Evolutionary conservation across 2,329 filamentous ascomycete genomes (phyloP), one percentile per base, ranked within the genome.

Genomic region (Dactylonectria macrodidyma): DNA sequence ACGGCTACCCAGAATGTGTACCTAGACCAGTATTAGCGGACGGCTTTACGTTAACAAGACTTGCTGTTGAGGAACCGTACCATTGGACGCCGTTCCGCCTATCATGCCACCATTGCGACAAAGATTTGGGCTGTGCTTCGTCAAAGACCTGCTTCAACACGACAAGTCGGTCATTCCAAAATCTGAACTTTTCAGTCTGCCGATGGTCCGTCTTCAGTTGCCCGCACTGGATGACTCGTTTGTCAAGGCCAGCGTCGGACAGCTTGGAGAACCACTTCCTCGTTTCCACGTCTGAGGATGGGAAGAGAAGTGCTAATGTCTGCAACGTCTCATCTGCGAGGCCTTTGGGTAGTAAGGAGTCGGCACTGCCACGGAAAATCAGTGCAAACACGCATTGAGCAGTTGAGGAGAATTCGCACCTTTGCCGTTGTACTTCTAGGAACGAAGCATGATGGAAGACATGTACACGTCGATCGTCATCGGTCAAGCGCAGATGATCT

Each of bases 91-190:
- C 46, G 30, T 59, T 59, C n/a, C 57, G 44, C n/a, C 46, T 16
- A 12, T 38, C 57, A 38, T 50, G 19, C 57, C 57, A 59, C 19
- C 41, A 59, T 50, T 59, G 57, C 12, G 57, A 59, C 30, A 59
- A 16, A 36, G 57, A 38, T 10, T 50, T 59, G 2, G 57, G 57
- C 11, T 48, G 44, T 8, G 57, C 44, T 38, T 59, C 57, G n/a
- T 59, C 57, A 59, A 50, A 59, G 30, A 50, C 57, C 26, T 59
- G 57, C 33, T 59, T 59, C 46, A 59, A 26, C 16, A n/a, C 50
- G 46, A 59, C 30, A 12, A 51, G 57, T n/a, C 57, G 44, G 12
- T 41, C 30, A 6, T 24, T 50, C 57, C 57, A 59, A 36, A 59
- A 59, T 26, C 44, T n/a, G 9, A 59, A 59, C 19, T 19, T 51